Evolutionary conservation across 192 early-diverging fungal species (phyloP).

Genomic region (Coemansia sp.): DNA sequence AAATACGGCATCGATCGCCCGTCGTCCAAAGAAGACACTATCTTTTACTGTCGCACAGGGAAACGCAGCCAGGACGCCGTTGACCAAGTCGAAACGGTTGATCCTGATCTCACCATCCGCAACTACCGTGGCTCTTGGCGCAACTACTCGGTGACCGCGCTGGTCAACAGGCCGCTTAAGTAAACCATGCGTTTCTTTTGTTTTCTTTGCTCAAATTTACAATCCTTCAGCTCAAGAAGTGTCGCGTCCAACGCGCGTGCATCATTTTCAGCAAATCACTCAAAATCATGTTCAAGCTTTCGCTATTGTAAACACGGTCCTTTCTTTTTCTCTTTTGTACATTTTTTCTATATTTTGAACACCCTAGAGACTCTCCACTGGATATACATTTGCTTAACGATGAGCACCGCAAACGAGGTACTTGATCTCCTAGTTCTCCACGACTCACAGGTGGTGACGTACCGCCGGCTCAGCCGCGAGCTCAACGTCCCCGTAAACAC

Average conservation of each 20-base stretch:
- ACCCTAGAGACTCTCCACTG: no score
- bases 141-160: constrained; percentile 44
- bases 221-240: background rate
- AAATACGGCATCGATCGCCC: constrained; percentile 66
- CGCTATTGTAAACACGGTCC: no score
- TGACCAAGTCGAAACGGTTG: constrained; percentile 57
- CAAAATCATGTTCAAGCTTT: no score
- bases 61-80: constrained; percentile 65
- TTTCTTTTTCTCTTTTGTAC: background rate
- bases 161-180: constrained; percentile 34
- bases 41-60: constrained; percentile 71
- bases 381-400: background rate
- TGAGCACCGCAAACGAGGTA: constrained; percentile 30
- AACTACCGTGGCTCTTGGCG: constrained; percentile 56
- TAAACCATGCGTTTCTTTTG: constrained; percentile 4
- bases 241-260: background rate
- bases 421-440: constrained; percentile 36
- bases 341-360: background rate
- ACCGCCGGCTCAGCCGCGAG: constrained; percentile 49
- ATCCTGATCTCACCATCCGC: constrained; percentile 38
- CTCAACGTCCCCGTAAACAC: constrained; percentile 43
- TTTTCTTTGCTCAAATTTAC: background rate
- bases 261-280: no score
- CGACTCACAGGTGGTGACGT: constrained; percentile 45
- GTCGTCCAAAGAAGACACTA: constrained; percentile 51